Conservation (phyloP, 768 basidiomycete species). For the Kockovaella imperatae region DNA sequence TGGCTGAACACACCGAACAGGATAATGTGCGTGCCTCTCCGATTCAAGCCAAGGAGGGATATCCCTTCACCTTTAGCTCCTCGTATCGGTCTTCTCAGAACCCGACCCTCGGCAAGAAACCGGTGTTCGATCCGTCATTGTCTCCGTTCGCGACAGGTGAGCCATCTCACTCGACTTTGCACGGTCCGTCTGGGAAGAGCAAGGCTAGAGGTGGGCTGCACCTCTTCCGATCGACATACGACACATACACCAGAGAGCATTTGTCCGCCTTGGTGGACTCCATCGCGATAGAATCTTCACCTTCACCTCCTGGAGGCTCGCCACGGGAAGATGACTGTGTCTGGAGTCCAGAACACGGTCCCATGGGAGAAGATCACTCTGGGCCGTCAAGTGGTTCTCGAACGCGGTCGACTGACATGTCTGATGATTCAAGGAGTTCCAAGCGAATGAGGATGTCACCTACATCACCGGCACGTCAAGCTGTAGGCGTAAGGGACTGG, state of each 20-base stretch:
- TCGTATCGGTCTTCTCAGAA: slow-evolving; percentile 10
- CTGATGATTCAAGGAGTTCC: slow-evolving; percentile 1
- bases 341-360: slow-evolving; percentile 9
- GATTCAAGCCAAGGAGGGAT: slow-evolving; percentile 17
- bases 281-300: slow-evolving; percentile 54
- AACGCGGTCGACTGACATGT: slow-evolving; percentile 76
- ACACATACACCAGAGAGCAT: slow-evolving; percentile 91
- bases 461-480: slow-evolving; percentile 13
- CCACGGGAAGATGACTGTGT: slow-evolving; percentile 5
- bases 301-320: slow-evolving; percentile 19
- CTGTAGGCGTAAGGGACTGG: slow-evolving; percentile 28
- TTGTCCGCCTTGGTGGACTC: slow-evolving; percentile 90
- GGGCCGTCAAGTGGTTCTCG: slow-evolving; percentile 2
- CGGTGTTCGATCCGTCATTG: slow-evolving; percentile 10
- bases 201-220: slow-evolving; percentile 17
- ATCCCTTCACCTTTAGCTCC: slow-evolving; percentile 29
- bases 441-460: slow-evolving; percentile 20
- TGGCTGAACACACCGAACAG: slow-evolving; percentile 17
- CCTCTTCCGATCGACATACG: slow-evolving; percentile 88
- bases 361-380: not conserved
- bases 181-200: not conserved
- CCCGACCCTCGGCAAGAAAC: slow-evolving; percentile 1
- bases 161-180: slow-evolving; percentile 17
- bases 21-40: slow-evolving; percentile 35
- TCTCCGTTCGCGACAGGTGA: slow-evolving; percentile 13